These are phyloP conservation scores for Xerocomus subilludens DNA, from an alignment of 1,284 basidiomycete species.

Conservation along the genomic window DNA sequence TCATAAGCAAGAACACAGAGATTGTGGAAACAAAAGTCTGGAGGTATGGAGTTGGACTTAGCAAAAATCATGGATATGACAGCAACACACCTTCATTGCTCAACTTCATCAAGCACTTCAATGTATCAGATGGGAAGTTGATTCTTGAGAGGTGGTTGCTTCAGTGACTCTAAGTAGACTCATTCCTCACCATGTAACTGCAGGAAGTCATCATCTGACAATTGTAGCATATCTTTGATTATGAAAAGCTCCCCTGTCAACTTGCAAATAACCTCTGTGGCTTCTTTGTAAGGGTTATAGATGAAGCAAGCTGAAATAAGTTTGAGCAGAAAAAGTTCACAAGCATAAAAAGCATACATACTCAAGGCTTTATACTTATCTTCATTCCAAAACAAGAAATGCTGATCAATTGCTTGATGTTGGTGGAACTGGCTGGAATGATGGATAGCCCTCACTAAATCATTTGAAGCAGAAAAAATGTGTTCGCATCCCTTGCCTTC, in stretches of 20 bases:
- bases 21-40: no score
- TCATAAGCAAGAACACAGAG: no score
- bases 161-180: background rate
- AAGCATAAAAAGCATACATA: no score
- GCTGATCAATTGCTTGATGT: constrained; percentile 30
- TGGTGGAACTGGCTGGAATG: constrained; percentile 23
- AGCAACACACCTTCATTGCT: no score
- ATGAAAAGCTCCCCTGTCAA: background rate
- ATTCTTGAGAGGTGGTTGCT: background rate
- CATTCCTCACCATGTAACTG: background rate
- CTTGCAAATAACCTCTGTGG: background rate
- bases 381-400: constrained; percentile 32
- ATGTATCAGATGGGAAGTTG: background rate
- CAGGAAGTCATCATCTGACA: background rate
- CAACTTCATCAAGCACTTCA: background rate
- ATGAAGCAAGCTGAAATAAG: background rate
- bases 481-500: constrained; percentile 36
- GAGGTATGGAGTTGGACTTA: no score
- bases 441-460: background rate
- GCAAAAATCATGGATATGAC: no score
- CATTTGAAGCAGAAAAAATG: constrained; percentile 28
- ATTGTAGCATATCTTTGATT: background rate
- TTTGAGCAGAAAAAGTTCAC: no score
- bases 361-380: constrained; percentile 31
- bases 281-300: background rate